phyloP scores from a whole-genome alignment of 768 basidiomycete species.

The Lyophyllum shimeji region DNA sequence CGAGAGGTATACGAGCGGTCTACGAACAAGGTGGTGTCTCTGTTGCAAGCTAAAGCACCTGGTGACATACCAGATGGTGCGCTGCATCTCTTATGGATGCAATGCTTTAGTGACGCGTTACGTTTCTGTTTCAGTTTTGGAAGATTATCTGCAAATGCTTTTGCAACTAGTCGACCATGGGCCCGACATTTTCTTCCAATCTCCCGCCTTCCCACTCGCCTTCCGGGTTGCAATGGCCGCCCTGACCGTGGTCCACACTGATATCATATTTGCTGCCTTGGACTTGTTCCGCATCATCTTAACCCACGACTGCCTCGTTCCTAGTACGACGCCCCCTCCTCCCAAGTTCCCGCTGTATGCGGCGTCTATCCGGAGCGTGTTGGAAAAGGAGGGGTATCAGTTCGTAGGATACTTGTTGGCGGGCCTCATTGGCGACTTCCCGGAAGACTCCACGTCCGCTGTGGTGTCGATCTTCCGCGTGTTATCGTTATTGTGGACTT shows the following conservation, averaged over 20 bases:
- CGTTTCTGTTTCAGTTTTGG: slow-evolving; percentile 61
- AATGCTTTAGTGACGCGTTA: not conserved
- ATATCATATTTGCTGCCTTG: slow-evolving; percentile 79
- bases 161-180: slow-evolving; percentile 62
- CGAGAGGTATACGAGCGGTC: slow-evolving; percentile 70
- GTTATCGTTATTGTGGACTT: slow-evolving; percentile 64
- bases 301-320: slow-evolving; percentile 66
- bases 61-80: slow-evolving; percentile 86
- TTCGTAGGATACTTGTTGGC: slow-evolving; percentile 67
- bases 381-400: slow-evolving; percentile 72
- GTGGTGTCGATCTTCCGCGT: slow-evolving; percentile 80
- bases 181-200: slow-evolving; percentile 79
- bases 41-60: slow-evolving; percentile 69
- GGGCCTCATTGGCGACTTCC: slow-evolving; percentile 86
- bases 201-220: slow-evolving; percentile 72
- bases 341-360: slow-evolving; percentile 66
- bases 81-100: slow-evolving; percentile 23
- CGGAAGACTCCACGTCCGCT: slow-evolving; percentile 73
- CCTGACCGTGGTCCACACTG: slow-evolving; percentile 79
- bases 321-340: slow-evolving; percentile 40
- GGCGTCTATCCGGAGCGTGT: slow-evolving; percentile 53
- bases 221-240: slow-evolving; percentile 77
- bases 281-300: slow-evolving; percentile 78
- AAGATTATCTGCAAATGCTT: slow-evolving; percentile 88
- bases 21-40: slow-evolving; percentile 64